Percentiles rank a stretch among this genome's conserved stretches.
phyloP scores from a whole-genome alignment of 2,329 filamentous ascomycete genomes.

The Aureobasidium sp. region DNA sequence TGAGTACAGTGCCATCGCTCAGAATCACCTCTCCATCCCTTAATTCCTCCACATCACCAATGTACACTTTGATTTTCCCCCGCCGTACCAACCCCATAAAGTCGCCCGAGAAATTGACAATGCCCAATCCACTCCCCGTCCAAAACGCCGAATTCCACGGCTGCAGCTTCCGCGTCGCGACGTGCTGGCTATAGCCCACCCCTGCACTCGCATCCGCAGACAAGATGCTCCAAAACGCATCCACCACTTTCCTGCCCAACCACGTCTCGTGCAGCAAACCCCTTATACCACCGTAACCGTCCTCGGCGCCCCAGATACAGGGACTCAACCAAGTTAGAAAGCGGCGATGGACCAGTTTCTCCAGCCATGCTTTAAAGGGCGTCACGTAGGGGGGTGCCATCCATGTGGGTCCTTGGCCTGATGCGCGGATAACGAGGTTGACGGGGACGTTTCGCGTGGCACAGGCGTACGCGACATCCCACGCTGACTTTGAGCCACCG shows the following conservation, averaged over 20 bases:
- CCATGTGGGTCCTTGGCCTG: constrained; percentile 52
- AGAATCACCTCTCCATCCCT: no score
- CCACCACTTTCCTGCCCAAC: constrained; percentile 47
- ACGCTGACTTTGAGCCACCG: constrained; percentile 54
- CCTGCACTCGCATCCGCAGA: constrained; percentile 43
- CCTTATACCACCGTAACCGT: constrained; percentile 49
- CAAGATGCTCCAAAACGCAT: constrained; percentile 49
- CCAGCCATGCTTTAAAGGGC: constrained; percentile 57
- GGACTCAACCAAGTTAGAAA: constrained; percentile 66
- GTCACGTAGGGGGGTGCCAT: constrained; percentile 55
- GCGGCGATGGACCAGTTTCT: constrained; percentile 58
- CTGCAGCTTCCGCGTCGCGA: constrained; percentile 33
- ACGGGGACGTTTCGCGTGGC: constrained; percentile 45
- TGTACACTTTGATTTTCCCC: constrained; percentile 46
- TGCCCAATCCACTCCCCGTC: constrained; percentile 48
- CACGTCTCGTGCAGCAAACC: constrained; percentile 49
- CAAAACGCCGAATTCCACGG: constrained; percentile 40
- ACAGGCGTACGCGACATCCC: constrained; percentile 53
- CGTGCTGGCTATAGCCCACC: constrained; percentile 37
- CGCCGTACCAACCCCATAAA: constrained; percentile 48
- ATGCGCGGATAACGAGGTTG: constrained; percentile 49
- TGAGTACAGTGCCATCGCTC: constrained; percentile 36
- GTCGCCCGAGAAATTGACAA: constrained; percentile 49
- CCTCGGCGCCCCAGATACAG: constrained; percentile 59
- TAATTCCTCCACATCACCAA: constrained; percentile 46